Percentiles rank a stretch among this genome's conserved stretches.
Evolutionary conservation across 164 flowering plant species (phyloP).

Genomic region (Tetrastigma voinierianum): DNA sequence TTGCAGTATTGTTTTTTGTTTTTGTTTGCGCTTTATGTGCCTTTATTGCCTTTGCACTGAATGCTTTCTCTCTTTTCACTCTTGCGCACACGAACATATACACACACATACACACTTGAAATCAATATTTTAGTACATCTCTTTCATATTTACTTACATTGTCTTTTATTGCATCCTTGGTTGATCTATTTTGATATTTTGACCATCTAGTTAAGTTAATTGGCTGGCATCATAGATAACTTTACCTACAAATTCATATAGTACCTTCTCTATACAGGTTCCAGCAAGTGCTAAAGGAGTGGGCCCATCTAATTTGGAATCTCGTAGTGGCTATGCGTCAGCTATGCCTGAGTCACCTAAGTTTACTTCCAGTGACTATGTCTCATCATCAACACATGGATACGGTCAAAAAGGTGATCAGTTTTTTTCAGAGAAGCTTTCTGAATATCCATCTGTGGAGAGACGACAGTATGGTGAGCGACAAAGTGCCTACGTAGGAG

Average conservation of each 20-base stretch:
- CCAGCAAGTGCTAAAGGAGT: slow-evolving; percentile 50
- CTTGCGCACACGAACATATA: too few species aligned
- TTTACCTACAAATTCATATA: neutral
- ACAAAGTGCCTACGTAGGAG: slow-evolving; percentile 59
- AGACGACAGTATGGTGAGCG: slow-evolving; percentile 68
- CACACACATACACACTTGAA: too few species aligned
- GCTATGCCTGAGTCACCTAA: slow-evolving; percentile 62
- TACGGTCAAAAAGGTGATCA: slow-evolving; percentile 70
- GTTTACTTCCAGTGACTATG: slow-evolving; percentile 55
- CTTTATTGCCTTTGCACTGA: too few species aligned
- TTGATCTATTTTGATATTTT: neutral
- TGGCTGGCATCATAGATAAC: neutral
- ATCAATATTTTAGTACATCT: too few species aligned
- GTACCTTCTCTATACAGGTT: slow-evolving; percentile 29
- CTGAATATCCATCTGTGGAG: slow-evolving; percentile 70
- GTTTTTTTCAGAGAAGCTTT: slow-evolving; percentile 49
- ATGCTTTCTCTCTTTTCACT: too few species aligned
- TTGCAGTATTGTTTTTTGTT: too few species aligned
- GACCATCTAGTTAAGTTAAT: neutral
- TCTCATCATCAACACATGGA: slow-evolving; percentile 59
- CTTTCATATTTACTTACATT: neutral
- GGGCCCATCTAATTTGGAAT: slow-evolving; percentile 59
- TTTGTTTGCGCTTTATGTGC: too few species aligned
- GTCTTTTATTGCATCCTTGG: neutral
- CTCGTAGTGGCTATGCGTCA: slow-evolving; percentile 60